Conservation (phyloP, 805 yeast species). For the Vanderwaltozyma tropicalis region DNA sequence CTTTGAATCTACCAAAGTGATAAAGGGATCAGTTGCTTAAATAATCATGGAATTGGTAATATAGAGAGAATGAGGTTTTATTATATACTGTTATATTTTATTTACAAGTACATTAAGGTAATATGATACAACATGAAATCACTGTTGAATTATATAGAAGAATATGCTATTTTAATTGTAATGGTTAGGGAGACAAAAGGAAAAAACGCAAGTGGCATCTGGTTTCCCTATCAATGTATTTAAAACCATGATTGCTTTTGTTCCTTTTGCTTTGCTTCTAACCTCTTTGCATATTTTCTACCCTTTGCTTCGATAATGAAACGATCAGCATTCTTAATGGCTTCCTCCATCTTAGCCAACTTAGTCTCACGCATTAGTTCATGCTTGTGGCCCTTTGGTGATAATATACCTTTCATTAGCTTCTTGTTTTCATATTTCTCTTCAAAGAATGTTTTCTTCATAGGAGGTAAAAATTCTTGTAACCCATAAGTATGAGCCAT, state of each 20-base stretch:
- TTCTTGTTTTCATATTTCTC: conserved; percentile 64
- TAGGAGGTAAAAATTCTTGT: conserved; percentile 57
- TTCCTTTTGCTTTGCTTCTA: conserved; percentile 33
- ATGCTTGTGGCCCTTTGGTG: conserved; percentile 73
- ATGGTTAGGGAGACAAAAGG: no score
- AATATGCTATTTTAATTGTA: no score
- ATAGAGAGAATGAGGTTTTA: no score
- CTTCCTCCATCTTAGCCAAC: conserved; percentile 50
- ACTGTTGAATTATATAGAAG: no score
- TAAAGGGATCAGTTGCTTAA: no score
- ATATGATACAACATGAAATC: no score
- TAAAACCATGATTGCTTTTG: conserved; percentile 2
- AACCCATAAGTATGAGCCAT: conserved; percentile 76
- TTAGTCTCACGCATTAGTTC: conserved; percentile 58
- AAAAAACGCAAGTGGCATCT: no score
- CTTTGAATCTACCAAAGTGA: no score
- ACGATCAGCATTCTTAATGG: conserved; percentile 56
- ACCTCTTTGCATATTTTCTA: conserved; percentile 34
- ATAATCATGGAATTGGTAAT: no score
- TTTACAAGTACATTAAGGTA: no score
- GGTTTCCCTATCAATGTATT: neutral
- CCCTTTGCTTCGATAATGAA: conserved; percentile 58
- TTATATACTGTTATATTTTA: no score
- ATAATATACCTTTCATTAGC: conserved; percentile 64
- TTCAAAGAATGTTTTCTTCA: conserved; percentile 55